phyloP scores from a whole-genome alignment of 2,329 filamentous ascomycete species.

The Immersiporthe knoxdaviesiana region DNA sequence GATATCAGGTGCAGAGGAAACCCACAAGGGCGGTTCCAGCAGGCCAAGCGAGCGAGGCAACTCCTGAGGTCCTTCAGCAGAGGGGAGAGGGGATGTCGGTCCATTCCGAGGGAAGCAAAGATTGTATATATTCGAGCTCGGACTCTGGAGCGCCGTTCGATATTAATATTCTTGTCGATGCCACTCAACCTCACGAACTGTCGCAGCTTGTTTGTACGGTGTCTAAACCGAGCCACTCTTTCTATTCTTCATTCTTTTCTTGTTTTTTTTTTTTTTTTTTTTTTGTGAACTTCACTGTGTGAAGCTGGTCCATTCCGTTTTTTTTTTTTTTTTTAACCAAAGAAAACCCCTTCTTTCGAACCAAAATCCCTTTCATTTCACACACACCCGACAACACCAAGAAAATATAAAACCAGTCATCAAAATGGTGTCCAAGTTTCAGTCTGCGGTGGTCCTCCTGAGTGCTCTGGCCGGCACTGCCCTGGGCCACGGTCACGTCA shows the following conservation, averaged over 20 bases:
- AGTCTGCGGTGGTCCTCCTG: slow-evolving; percentile 12
- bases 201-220: slow-evolving; percentile 11
- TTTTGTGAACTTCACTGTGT: slow-evolving; percentile 18
- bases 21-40: slow-evolving; percentile 6
- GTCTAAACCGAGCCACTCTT: slow-evolving; percentile 15
- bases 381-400: no score
- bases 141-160: neutral
- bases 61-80: neutral
- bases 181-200: slow-evolving; percentile 3
- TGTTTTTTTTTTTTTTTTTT: neutral
- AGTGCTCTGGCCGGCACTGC: slow-evolving; percentile 15
- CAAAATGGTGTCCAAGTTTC: slow-evolving; percentile 17
- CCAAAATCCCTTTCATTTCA: no score
- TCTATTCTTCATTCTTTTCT: slow-evolving; percentile 9
- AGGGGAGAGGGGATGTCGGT: neutral
- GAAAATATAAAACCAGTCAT: neutral
- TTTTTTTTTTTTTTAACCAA: neutral
- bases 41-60: slow-evolving; percentile 8
- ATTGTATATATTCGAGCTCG: neutral
- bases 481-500: slow-evolving; percentile 23
- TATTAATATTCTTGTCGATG: neutral
- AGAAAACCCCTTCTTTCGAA: neutral
- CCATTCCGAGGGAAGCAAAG: neutral
- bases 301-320: slow-evolving; percentile 16
- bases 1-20: neutral